Base-by-base conservation (phyloP, 2,329 filamentous ascomycete genomes). In the Mariannaea sp. region DNA sequence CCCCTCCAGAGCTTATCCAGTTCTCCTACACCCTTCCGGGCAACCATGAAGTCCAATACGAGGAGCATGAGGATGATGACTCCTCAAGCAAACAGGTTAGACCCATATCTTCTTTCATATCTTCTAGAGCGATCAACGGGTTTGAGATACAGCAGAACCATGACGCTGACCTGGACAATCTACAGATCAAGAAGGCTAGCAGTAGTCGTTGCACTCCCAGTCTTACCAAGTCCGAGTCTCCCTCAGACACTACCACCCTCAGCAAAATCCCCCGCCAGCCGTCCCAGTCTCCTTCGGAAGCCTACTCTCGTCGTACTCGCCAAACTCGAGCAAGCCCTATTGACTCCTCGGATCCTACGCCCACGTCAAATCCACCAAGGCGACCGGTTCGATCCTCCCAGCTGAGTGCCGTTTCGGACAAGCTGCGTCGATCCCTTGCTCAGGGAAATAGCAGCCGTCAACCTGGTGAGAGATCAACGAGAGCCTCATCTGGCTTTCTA, bases 1-100 rank as follows among this genome's bases (percentile, higher is more conserved):
- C 92, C 1, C 94, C 94, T 2, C 82, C 85, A 13, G 86, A 89
- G 45, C 77, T 99, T 55, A 84, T 85, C 58, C 86, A 85, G 51
- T 88, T 97, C 68, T 86, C 83, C 33, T 92, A 96, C 64, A 84
- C 87, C 27, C 60, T 81, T 45, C 76, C 89, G 29, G 49, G 53
- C 30, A 48, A 62, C 7, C 57, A 65, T 5, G 70, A 70, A 24
- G 62, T 66, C 3, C 66, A 68, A 24, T 57, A 64, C 0, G 62
- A 65, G 17, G 59, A 65, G 1, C 54, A 59, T 19, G 64, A 65
- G n/a, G 56, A 58, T 19, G 46, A 62, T n/a, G 57, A 58, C 20
- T 35, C 54, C 10, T 42, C 38, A n/a, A 19, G 16, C 22, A 33
- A 42, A 53, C 36, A 58, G 57, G 12, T 57, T 56, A 55, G 68